Percentiles rank a stretch among this genome's conserved stretches.
Conservation (phyloP, 305 asterid species). For the Solanum hybrid region DNA sequence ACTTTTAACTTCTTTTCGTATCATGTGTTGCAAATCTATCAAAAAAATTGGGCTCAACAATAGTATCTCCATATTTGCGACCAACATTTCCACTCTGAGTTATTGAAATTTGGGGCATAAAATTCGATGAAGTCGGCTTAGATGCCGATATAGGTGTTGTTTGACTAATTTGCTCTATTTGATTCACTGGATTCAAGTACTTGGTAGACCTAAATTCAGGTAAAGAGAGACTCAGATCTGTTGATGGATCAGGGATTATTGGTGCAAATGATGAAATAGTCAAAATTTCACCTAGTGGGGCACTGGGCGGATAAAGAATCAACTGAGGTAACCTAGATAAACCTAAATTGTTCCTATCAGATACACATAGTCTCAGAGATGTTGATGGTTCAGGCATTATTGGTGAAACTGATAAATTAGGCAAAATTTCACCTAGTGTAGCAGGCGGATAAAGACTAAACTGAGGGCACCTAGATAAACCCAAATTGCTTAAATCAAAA, state of each 20-base stretch:
- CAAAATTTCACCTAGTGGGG: not conserved
- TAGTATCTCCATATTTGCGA: not conserved
- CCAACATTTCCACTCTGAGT: not conserved
- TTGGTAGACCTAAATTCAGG: not conserved
- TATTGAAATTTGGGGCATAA: not conserved
- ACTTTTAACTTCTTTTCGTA: not conserved
- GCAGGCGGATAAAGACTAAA: not conserved
- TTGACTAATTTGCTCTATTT: not conserved
- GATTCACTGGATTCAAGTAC: not conserved
- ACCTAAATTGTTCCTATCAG: no score
- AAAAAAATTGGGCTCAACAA: not conserved
- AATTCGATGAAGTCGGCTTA: not conserved
- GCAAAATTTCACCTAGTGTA: no score
- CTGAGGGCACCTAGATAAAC: not conserved
- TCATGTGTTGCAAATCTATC: not conserved
- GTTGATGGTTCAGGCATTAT: no score
- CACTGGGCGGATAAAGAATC: not conserved
- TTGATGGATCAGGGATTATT: not conserved
- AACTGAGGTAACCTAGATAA: no score
- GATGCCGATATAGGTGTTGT: not conserved
- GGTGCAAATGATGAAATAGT: not conserved
- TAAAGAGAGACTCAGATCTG: not conserved
- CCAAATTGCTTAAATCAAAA: no score
- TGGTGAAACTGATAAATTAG: not conserved
- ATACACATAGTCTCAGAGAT: no score